Conservation (phyloP, 2,329 filamentous ascomycete species). For the Xylaria hypoxylon region DNA sequence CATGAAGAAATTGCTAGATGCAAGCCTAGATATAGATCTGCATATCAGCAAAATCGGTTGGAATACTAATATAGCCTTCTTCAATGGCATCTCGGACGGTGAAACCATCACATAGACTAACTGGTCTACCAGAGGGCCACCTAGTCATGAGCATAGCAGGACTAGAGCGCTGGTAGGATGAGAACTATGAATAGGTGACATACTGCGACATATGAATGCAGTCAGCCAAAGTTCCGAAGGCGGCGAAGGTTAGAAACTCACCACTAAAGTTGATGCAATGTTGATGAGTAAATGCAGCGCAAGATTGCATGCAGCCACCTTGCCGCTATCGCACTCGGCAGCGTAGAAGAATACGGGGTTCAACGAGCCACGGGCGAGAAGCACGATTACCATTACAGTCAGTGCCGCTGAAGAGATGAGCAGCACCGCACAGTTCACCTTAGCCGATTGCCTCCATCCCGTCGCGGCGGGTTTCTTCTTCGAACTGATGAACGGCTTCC, state of each 20-base stretch:
- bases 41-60: background rate
- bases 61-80: no score
- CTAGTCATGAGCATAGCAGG: no score
- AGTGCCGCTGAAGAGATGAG: constrained; percentile 35
- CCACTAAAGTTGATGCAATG: constrained; percentile 30
- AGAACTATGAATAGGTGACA: constrained; percentile 39
- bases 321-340: constrained; percentile 36
- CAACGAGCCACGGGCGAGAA: constrained; percentile 18
- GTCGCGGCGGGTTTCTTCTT: background rate
- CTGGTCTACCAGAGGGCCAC: no score
- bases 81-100: no score
- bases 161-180: background rate
- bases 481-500: background rate
- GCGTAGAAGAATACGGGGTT: constrained; percentile 39
- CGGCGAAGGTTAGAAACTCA: background rate
- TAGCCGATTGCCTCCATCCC: constrained; percentile 42
- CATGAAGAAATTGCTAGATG: constrained; percentile 47
- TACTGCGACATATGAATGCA: constrained; percentile 1
- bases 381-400: constrained; percentile 31
- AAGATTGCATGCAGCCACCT: constrained; percentile 30
- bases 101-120: no score
- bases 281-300: constrained; percentile 35
- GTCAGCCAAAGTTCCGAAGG: constrained; percentile 6
- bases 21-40: background rate
- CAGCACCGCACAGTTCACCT: constrained; percentile 41